phyloP scores from a whole-genome alignment of 1,284 basidiomycete species.

The Cryptococcus sp. region DNA sequence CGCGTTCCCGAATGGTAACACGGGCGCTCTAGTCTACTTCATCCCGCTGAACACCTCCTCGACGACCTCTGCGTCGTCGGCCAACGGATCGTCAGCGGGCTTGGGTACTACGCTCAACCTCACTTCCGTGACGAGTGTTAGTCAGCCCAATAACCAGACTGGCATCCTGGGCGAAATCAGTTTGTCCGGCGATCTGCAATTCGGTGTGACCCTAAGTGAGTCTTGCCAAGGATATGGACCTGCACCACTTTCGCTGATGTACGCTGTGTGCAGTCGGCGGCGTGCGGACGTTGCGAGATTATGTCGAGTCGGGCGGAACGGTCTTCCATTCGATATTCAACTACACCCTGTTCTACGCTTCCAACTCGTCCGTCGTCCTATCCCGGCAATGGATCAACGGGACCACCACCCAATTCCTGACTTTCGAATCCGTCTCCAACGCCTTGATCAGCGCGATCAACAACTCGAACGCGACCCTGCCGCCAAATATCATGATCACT shows the following conservation, averaged over 20 bases:
- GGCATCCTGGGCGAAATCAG: slow-evolving; percentile 53
- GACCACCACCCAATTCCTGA: slow-evolving; percentile 49
- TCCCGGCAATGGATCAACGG: slow-evolving; percentile 56
- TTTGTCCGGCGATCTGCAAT: slow-evolving; percentile 49
- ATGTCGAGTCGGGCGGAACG: slow-evolving; percentile 45
- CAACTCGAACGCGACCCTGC: slow-evolving; percentile 43
- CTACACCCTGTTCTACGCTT: slow-evolving; percentile 54
- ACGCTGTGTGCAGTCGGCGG: slow-evolving; percentile 44
- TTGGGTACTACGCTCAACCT: slow-evolving; percentile 40
- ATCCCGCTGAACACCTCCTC: slow-evolving; percentile 36
- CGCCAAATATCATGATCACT: slow-evolving; percentile 49
- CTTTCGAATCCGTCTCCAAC: slow-evolving; percentile 39
- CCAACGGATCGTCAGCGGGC: no score
- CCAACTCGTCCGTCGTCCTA: slow-evolving; percentile 47
- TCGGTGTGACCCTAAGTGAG: slow-evolving; percentile 54
- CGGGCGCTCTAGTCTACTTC: slow-evolving; percentile 54
- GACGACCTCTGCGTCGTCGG: background rate
- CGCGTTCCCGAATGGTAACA: slow-evolving; percentile 56
- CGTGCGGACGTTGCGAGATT: slow-evolving; percentile 55
- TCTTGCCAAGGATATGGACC: background rate
- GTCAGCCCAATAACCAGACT: slow-evolving; percentile 43
- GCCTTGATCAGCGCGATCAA: slow-evolving; percentile 45
- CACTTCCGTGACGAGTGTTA: slow-evolving; percentile 17
- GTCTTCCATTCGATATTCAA: slow-evolving; percentile 55
- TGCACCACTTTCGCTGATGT: no score